Evolutionary conservation across 441 rosid genomes (phyloP).

Genomic region (Pelargonium cotyledonis): DNA sequence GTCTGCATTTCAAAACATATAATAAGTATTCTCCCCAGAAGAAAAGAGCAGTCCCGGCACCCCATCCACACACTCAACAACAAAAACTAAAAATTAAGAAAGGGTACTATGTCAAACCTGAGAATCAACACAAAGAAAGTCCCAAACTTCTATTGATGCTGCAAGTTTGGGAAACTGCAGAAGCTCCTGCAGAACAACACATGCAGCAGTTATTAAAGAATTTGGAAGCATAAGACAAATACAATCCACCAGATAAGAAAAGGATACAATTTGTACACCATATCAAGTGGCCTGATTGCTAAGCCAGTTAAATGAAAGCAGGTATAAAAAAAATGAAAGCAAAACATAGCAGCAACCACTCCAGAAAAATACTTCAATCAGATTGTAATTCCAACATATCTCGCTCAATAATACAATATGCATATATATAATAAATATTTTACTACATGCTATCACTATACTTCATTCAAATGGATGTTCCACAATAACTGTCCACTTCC

Average conservation of each 20-base stretch:
- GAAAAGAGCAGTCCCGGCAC: background rate
- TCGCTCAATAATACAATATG: background rate
- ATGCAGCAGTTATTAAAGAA: constrained; percentile 12
- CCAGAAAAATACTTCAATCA: background rate
- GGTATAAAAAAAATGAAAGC: background rate
- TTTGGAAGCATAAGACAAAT: constrained; percentile 12
- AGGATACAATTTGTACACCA: background rate
- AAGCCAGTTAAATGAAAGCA: background rate
- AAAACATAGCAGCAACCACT: background rate
- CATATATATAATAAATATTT: too few relatives aligned
- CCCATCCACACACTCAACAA: background rate
- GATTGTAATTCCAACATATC: background rate
- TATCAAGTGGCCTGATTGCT: background rate
- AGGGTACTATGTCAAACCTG: constrained; percentile 50
- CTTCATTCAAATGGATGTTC: background rate
- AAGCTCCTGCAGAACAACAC: constrained; percentile 42
- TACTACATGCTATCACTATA: background rate
- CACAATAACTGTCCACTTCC: background rate
- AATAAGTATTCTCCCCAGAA: constrained; percentile 19
- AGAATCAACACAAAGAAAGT: constrained; percentile 94
- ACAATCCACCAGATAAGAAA: constrained; percentile 15
- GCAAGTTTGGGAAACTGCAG: constrained; percentile 83
- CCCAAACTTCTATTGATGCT: constrained; percentile 99
- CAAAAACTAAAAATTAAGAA: background rate
- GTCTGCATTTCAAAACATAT: constrained; percentile 63